Base-by-base conservation (phyloP, 139 green algal species). In the Picochlorum sp. region DNA sequence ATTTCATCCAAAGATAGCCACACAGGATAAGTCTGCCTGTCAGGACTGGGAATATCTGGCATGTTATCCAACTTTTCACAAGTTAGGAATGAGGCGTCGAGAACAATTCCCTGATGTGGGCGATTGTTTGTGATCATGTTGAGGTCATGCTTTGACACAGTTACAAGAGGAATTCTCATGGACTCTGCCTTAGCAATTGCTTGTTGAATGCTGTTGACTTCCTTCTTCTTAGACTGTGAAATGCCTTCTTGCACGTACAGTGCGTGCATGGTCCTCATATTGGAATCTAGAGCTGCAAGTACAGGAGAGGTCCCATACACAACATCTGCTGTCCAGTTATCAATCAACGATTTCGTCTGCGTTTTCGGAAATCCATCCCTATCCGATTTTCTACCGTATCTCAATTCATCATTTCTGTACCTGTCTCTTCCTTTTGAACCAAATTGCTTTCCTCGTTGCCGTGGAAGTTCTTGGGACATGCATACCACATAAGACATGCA, bases 1-100 rank as follows among this genome's bases (percentile, higher is more conserved):
- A 96, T 84, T 71, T 97, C 88, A 58, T 97, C 90, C 52, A 97
- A 77, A 20, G 82, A 87, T 50, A 97, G 57, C 90, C 90, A 97
- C 24, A 92, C 72, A 30, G 67, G 62, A 7, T 60, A 49, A 2
- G 15, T 34, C 57, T 54, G 23, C 3, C 28, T 57, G 18, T 28
- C 44, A 7, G 16, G 46, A 32, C 34, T 61, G 20, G 15, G 13
- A 11, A 34, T 15, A 24, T 45, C 28, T 0, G 64, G 65, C 7
- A 92, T 69, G 23, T 28, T 47, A 14, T 92, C 77, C 32, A 92
- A 41, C 0, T 45, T 5, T n/a, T 72, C 51, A 66, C 82, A 90
- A 0, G 81, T 69, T 47, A 95, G 74, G 0, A 74, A 65, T 1
- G 74, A 79, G 46, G 74, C 85, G 71, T 96, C 88, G n/a, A 96